Base-by-base conservation (phyloP, 2,329 filamentous ascomycete genomes). In the Byssothecium circinans region DNA sequence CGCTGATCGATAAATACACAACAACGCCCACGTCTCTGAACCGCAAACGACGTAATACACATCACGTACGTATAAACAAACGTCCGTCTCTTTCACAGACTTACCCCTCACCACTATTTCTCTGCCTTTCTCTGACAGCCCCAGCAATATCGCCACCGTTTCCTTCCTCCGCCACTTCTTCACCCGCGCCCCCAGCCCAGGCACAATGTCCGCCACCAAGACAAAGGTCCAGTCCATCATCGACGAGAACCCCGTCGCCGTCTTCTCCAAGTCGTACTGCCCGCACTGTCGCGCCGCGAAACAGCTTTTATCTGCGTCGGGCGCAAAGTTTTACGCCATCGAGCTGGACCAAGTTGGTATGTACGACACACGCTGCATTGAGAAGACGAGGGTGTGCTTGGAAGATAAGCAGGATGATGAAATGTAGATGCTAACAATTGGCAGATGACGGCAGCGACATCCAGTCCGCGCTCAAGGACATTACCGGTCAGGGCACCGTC, bases 201-300 rank as follows among this genome's bases (percentile, higher is more conserved):
- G 82, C 75, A 82, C 76, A 65, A 95, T 95, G 88, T 85, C 89
- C 67, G 83, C 87, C 70, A 88, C 89, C 67, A 89, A 88, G 76
- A 80, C 82, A 56, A 95, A 95, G 75, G 89, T 88, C 53, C 84
- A 96, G 74, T 74, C 79, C 67, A 85, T 96, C 76, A 96, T 97
- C 73, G 84, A 94, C 74, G 85, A 91, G 68, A 94, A 96, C 77
- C 76, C 84, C 64, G 91, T 96, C 73, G 86, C 94, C 64, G 89
- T 99, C 71, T 99, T 99, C 82, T 91, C 87, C 75, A 99, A 99
- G 80, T 89, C 87, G 14, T 96, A 90, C 78, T 99, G 94, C 82
- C 91, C 91, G 11, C 95, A 95, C 82, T 97, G 92, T 81, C 80
- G 76, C 49, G 79, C 85, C 50, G 84, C 87, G 61, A 97, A 97